phyloP scores from a whole-genome alignment of 1,139 yeast species.

The Sugiyamaella novakii region DNA sequence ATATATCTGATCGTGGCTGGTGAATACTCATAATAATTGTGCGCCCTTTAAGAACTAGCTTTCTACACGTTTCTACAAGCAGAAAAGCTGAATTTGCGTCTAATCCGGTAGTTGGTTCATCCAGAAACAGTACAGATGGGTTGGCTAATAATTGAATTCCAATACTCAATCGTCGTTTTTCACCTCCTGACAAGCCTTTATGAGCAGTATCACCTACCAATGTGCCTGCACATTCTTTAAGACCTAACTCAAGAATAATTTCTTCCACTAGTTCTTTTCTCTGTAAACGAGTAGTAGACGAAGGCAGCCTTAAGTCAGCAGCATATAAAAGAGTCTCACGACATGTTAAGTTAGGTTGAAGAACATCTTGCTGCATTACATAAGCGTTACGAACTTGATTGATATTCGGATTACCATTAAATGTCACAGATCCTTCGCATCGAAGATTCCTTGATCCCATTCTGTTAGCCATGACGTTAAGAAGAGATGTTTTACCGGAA shows the following conservation, averaged over 20 bases:
- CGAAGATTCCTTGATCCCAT: slow-evolving; percentile 44
- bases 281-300: slow-evolving; percentile 46
- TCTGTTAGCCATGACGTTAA: slow-evolving; percentile 70
- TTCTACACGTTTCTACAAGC: slow-evolving; percentile 63
- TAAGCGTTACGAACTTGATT: slow-evolving; percentile 58
- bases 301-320: slow-evolving; percentile 64
- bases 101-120: slow-evolving; percentile 88
- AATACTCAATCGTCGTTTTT: slow-evolving; percentile 72
- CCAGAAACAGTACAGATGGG: slow-evolving; percentile 76
- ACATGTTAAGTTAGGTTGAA: slow-evolving; percentile 70
- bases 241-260: slow-evolving; percentile 60
- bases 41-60: slow-evolving; percentile 62
- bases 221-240: slow-evolving; percentile 62
- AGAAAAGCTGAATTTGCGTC: slow-evolving; percentile 77
- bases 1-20: slow-evolving; percentile 81
- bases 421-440: slow-evolving; percentile 40
- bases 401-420: slow-evolving; percentile 45
- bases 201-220: slow-evolving; percentile 54
- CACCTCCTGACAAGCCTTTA: slow-evolving; percentile 78
- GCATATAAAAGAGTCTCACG: slow-evolving; percentile 69
- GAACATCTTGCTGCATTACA: slow-evolving; percentile 74
- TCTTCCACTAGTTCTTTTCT: slow-evolving; percentile 58
- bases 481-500: slow-evolving; percentile 79
- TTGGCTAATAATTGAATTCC: slow-evolving; percentile 76
- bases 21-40: slow-evolving; percentile 77